phyloP scores from a whole-genome alignment of 2,329 filamentous ascomycete species.

The Sphaerostilbella broomeana region DNA sequence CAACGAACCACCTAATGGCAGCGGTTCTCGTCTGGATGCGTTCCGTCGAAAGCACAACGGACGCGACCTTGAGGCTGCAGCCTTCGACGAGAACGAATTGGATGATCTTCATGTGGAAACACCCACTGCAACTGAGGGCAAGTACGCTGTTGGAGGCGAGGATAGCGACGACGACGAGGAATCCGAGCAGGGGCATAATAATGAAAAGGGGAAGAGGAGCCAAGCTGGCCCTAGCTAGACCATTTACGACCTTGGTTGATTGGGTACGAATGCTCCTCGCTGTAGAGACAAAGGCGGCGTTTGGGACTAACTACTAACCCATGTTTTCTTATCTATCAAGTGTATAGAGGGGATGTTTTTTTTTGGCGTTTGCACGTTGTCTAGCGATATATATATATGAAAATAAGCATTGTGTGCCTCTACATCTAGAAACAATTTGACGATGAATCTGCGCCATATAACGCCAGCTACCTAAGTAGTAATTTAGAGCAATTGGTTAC shows the following conservation, averaged over 20 bases:
- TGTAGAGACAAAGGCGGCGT: neutral
- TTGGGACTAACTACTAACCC: no score
- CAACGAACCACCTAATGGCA: slow-evolving; percentile 28
- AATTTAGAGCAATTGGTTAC: neutral
- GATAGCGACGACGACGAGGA: slow-evolving; percentile 46
- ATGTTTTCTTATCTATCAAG: no score
- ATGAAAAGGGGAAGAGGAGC: slow-evolving; percentile 5
- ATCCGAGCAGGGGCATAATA: slow-evolving; percentile 30
- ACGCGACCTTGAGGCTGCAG: slow-evolving; percentile 54
- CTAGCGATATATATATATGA: neutral
- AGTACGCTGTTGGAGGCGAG: slow-evolving; percentile 53
- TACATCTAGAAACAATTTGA: slow-evolving; percentile 3
- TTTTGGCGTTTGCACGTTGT: neutral
- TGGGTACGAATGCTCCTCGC: neutral
- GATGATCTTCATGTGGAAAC: slow-evolving; percentile 52
- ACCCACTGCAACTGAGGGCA: slow-evolving; percentile 37
- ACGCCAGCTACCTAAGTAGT: slow-evolving; percentile 7
- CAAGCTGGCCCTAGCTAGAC: neutral
- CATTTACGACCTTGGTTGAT: neutral
- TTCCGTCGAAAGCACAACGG: slow-evolving; percentile 41
- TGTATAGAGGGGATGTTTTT: no score
- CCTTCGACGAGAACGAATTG: slow-evolving; percentile 60
- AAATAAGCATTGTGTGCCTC: slow-evolving; percentile 1
- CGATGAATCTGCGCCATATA: slow-evolving; percentile 1
- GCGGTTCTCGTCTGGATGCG: slow-evolving; percentile 36